phyloP scores from a whole-genome alignment of 495 filamentous ascomycete genomes.

The Copromyces sp. region DNA sequence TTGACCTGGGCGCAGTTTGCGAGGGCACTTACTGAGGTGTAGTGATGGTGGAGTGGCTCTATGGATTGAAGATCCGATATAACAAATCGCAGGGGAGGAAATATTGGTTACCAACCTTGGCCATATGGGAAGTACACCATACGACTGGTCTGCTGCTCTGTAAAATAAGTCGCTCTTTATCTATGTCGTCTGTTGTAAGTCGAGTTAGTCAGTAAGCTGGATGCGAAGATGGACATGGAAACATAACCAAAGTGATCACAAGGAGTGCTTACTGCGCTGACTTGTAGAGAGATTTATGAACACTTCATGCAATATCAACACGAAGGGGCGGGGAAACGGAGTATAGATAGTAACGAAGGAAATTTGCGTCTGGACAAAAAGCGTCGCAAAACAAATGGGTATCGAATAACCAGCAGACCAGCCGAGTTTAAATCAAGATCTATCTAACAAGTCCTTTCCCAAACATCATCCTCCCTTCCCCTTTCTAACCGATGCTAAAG shows the following conservation, averaged over 20 bases:
- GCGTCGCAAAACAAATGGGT: background rate
- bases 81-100: background rate
- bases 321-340: background rate
- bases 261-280: background rate
- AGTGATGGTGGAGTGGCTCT: background rate
- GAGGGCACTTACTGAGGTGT: slow-evolving; percentile 1
- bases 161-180: background rate
- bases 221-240: background rate
- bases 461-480: background rate
- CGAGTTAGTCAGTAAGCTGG: background rate
- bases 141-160: background rate
- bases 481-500: background rate
- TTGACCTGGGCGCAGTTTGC: slow-evolving; percentile 17
- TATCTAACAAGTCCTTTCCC: background rate
- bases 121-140: background rate
- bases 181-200: background rate
- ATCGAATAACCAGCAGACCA: background rate
- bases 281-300: background rate
- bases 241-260: background rate
- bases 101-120: background rate
- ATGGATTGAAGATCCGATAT: background rate
- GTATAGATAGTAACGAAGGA: background rate
- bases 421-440: background rate
- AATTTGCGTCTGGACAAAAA: background rate
- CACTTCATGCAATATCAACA: background rate